Conservation (phyloP, 306 rosid genomes). For the Cucurbita pepo region DNA sequence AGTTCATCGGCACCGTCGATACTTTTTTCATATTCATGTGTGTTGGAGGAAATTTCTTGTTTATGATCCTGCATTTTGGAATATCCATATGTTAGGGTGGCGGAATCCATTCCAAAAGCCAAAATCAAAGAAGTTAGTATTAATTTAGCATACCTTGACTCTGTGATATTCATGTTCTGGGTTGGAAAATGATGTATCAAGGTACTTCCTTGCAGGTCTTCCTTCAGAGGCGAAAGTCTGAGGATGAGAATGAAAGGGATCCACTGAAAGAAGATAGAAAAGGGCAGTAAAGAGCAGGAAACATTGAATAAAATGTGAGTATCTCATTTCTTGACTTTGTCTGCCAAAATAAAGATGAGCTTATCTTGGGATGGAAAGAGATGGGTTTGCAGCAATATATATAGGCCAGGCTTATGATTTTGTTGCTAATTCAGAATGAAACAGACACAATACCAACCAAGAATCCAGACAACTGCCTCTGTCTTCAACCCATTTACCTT, state of each 20-base stretch:
- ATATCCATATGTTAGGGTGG: neutral
- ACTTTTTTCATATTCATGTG: constrained; percentile 13
- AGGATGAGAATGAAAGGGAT: constrained; percentile 17
- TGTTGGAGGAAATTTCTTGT: constrained; percentile 21
- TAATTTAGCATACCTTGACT: neutral
- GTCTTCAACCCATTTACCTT: constrained; percentile 1
- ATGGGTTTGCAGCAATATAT: constrained; percentile 15
- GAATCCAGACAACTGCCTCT: neutral
- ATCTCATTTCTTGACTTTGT: constrained; percentile 20
- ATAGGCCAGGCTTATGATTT: constrained; percentile 45
- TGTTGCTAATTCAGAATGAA: constrained; percentile 24
- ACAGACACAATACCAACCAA: constrained; percentile 7
- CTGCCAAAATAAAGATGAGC: neutral
- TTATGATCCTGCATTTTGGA: constrained; percentile 39
- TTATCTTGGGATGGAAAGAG: constrained; percentile 19
- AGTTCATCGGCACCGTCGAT: constrained; percentile 23
- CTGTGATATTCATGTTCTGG: neutral
- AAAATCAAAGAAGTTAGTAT: neutral
- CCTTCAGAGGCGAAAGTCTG: constrained; percentile 3
- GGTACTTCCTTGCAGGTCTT: constrained; percentile 26
- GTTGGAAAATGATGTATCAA: constrained; percentile 15
- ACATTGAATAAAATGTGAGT: constrained; percentile 25
- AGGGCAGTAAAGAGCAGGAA: constrained; percentile 27
- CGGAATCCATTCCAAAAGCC: neutral
- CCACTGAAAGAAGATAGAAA: constrained; percentile 28